Evolutionary conservation across 2,329 filamentous ascomycete genomes (phyloP), one percentile per base, ranked within the genome.

Genomic region (Apiospora aurea): DNA sequence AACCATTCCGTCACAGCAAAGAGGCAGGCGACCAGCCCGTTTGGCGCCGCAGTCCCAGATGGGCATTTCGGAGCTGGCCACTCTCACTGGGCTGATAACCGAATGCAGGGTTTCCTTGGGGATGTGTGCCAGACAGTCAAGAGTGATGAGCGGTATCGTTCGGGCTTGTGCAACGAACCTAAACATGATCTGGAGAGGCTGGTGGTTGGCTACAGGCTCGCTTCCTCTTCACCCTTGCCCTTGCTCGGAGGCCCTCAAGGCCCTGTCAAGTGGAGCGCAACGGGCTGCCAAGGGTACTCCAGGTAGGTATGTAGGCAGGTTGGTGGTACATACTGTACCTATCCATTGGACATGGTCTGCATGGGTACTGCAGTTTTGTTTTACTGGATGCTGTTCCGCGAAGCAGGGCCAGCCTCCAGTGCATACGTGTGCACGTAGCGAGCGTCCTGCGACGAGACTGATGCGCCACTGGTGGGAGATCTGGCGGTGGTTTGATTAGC

Each of bases 31-130:
- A n/a, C 53, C 26, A 34, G 29, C 26, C 26, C 21, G 18, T n/a
- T 64, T 64, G 57, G 29, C 57, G 57, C 57, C 34, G 57, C 57
- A 41, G 34, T 64, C 34, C 57, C 57, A 41, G 57, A 41, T 64
- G 57, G 57, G 34, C 57, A 41, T 64, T 64, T 41, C 57, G 57
- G 57, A 41, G 21, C 57, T 64, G 57, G 8, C 34, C 57, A 64
- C 57, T 64, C 57, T 64, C 57, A 41, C 57, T 64, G 57, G 57
- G n/a, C 57, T 64, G 57, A 64, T 64, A 64, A 41, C 57, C 57
- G 57, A 64, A 61, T 61, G 53, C 53, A 61, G 53, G 53, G 53
- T 61, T 61, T 38, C 10, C 53, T 57, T 57, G 49, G n/a, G 10
- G 24, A 29, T 29, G 26, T 57, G 51, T 57, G 53, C 53, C 53